Conservation (phyloP, 2,329 filamentous ascomycete species). For the Penicillium palitans region DNA sequence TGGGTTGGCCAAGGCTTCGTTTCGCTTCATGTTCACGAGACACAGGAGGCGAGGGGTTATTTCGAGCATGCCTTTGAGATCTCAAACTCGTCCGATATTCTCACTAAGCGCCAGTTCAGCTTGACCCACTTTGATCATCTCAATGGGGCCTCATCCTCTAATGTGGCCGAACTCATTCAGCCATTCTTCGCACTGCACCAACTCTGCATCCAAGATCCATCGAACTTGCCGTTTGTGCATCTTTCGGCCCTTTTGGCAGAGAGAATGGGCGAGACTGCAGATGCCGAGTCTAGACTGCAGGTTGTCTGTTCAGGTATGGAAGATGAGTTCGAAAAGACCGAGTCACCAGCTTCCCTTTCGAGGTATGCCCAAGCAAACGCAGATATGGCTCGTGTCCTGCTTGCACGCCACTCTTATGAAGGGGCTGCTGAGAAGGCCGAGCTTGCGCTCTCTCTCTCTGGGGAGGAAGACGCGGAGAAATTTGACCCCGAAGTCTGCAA, state of each 20-base stretch:
- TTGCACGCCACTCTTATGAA: slow-evolving; percentile 66
- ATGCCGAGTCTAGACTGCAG: slow-evolving; percentile 65
- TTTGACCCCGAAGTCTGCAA: slow-evolving; percentile 61
- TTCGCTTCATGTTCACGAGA: slow-evolving; percentile 72
- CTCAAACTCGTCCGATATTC: slow-evolving; percentile 70
- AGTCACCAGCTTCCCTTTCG: slow-evolving; percentile 71
- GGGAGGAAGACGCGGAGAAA: slow-evolving; percentile 67
- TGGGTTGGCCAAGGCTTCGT: slow-evolving; percentile 93
- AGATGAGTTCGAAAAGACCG: slow-evolving; percentile 77
- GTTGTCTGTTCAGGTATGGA: slow-evolving; percentile 70
- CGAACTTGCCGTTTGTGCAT: slow-evolving; percentile 72
- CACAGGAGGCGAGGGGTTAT: slow-evolving; percentile 74
- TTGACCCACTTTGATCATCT: slow-evolving; percentile 81
- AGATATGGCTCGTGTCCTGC: slow-evolving; percentile 80
- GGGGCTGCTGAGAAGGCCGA: slow-evolving; percentile 77
- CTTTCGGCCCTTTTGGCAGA: slow-evolving; percentile 80
- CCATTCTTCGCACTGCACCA: slow-evolving; percentile 88
- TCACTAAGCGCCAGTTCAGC: slow-evolving; percentile 77
- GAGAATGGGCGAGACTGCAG: slow-evolving; percentile 67
- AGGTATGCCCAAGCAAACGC: slow-evolving; percentile 80
- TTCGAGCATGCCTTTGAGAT: slow-evolving; percentile 96
- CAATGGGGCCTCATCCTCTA: slow-evolving; percentile 53
- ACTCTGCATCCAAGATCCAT: slow-evolving; percentile 68
- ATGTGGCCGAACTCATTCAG: slow-evolving; percentile 68
- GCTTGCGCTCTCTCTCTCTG: slow-evolving; percentile 74